These are phyloP conservation scores for Chlamydomonas schloesseri DNA, from an alignment of 139 green algal species.

Conservation along the genomic window DNA sequence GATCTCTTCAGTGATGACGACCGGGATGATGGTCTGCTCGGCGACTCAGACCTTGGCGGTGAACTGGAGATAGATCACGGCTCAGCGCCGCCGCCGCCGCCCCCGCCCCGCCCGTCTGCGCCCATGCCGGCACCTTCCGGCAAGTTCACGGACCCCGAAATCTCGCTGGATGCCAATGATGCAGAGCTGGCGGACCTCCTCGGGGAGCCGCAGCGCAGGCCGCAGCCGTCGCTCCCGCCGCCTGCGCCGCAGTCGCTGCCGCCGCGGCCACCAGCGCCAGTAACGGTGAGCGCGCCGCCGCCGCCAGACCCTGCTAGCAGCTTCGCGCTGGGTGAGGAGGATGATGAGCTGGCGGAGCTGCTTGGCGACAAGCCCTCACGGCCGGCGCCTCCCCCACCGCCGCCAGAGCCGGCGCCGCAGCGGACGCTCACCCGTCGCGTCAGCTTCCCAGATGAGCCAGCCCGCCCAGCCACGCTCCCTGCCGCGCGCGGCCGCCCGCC, in stretches of 20 bases:
- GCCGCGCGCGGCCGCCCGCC: neutral
- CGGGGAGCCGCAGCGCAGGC: neutral
- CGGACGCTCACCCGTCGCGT: neutral
- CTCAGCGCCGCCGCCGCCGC: too few species aligned
- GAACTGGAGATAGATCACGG: constrained; percentile 10
- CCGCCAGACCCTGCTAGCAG: neutral
- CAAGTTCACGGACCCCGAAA: neutral
- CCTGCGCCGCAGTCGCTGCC: neutral
- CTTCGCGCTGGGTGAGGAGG: constrained; percentile 5
- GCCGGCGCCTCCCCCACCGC: neutral
- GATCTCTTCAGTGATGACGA: neutral
- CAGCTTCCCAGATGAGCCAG: constrained; percentile 5
- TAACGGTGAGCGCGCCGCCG: neutral
- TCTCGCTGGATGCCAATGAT: constrained; percentile 23
- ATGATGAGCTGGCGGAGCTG: constrained; percentile 30
- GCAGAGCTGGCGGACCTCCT: constrained; percentile 4
- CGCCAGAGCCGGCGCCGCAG: neutral
- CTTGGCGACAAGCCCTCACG: neutral
- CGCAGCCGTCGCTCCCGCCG: neutral
- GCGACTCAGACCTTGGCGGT: neutral
- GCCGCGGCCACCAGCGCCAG: neutral
- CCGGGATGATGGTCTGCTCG: neutral
- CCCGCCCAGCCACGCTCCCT: neutral
- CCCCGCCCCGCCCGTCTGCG: neutral
- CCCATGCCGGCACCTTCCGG: neutral